A percentile compares a stretch with the other conserved stretches of the same genome.
Evolutionary conservation across 2,329 filamentous ascomycete genomes (phyloP).

Genomic region (Paecilomyces formosus): DNA sequence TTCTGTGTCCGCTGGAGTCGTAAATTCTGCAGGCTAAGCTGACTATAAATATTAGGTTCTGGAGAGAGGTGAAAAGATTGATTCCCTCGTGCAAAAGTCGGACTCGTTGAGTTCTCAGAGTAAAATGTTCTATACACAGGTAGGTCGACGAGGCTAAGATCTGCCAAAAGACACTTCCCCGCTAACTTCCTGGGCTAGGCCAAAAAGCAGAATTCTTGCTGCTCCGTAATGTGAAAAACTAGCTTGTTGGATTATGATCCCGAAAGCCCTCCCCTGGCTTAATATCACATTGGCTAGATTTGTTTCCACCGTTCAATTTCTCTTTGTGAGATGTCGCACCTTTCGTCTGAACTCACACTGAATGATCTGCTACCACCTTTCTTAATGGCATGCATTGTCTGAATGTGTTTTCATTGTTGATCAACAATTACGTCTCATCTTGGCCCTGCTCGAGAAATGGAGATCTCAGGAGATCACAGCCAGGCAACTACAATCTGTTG

Average conservation of each 20-base stretch:
- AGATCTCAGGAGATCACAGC: background rate
- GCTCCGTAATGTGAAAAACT: constrained; percentile 52
- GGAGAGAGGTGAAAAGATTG: constrained; percentile 93
- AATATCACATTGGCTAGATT: background rate
- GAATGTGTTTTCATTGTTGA: background rate
- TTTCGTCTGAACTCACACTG: background rate
- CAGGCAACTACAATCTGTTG: background rate
- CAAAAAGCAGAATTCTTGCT: constrained; percentile 77
- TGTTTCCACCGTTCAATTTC: background rate
- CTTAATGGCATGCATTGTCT: background rate
- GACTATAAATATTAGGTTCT: constrained; percentile 34
- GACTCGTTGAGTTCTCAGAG: constrained; percentile 83
- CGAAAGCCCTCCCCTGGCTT: background rate
- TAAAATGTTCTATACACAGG: constrained; percentile 92
- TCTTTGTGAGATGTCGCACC: background rate
- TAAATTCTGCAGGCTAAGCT: constrained; percentile 13
- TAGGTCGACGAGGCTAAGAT: background rate
- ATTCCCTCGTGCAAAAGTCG: constrained; percentile 87
- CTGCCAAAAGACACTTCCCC: background rate
- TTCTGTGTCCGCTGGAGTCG: background rate
- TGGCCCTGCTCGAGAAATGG: background rate
- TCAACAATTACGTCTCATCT: background rate
- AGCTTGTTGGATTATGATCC: background rate
- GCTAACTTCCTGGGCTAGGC: constrained; percentile 46
- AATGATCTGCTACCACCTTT: background rate